phyloP scores from a whole-genome alignment of 176 grass and related monocot species.

The Hordeum vulgare region MorexV3_pseudomolecules_assembly NC_058522.1:466156905-466157404 shows the following conservation, averaged over 20 bases:
- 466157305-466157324: slow-evolving; percentile 97
- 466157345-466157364: slow-evolving; percentile 76
- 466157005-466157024: slow-evolving; percentile 89
- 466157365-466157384: slow-evolving; percentile 61
- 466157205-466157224: slow-evolving; percentile 70
- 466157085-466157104: slow-evolving; percentile 80
- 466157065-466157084: slow-evolving; percentile 64
- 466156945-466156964: slow-evolving; percentile 70
- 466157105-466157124: slow-evolving; percentile 43
- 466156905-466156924: background rate
- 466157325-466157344: slow-evolving; percentile 76
- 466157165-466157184: slow-evolving; percentile 63
- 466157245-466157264: slow-evolving; percentile 54
- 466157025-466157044: slow-evolving; percentile 94
- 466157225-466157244: slow-evolving; percentile 40
- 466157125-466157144: slow-evolving; percentile 93
- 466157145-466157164: slow-evolving; percentile 78
- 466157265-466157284: slow-evolving; percentile 87
- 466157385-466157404: slow-evolving; percentile 73
- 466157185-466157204: slow-evolving; percentile 71
- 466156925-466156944: slow-evolving; percentile 2
- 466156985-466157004: slow-evolving; percentile 94
- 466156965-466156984: slow-evolving; percentile 97
- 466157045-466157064: slow-evolving; percentile 68
- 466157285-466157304: slow-evolving; percentile 81